Evolutionary conservation across 176 grass and related monocot species (phyloP).

Genomic region (Aegilops tauschii): DNA sequence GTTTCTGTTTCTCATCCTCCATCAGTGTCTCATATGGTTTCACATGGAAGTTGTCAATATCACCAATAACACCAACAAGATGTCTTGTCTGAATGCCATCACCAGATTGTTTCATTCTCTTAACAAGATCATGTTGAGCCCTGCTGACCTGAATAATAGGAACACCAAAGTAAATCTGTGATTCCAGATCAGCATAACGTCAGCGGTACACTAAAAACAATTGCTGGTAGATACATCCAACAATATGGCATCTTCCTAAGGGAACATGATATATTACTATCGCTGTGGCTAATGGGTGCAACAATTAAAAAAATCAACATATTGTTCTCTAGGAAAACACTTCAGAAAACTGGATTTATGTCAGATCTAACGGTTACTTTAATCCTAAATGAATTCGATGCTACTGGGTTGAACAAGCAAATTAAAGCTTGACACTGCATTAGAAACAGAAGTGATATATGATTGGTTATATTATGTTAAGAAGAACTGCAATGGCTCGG

Average conservation of each 20-base stretch:
- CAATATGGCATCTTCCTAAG: not conserved
- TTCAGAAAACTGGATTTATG: not conserved
- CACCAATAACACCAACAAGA: conserved; percentile 39
- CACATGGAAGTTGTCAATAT: conserved; percentile 34
- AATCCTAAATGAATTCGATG: not conserved
- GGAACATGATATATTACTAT: not conserved
- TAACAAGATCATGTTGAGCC: conserved; percentile 37
- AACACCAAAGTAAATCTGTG: not conserved
- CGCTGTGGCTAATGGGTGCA: not conserved
- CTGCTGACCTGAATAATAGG: conserved; percentile 32
- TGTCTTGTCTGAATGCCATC: conserved; percentile 43
- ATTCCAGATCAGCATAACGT: not conserved
- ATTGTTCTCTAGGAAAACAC: not conserved
- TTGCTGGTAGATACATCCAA: not conserved
- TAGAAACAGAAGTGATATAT: not conserved
- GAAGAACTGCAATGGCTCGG: not conserved
- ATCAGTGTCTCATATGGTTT: conserved; percentile 35
- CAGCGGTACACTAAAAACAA: not conserved
- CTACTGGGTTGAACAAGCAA: not conserved
- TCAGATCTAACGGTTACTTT: not conserved
- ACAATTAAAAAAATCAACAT: not conserved
- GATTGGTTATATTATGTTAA: not conserved
- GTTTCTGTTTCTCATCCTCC: conserved; percentile 42
- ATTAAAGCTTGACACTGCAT: not conserved
- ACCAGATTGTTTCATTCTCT: conserved; percentile 42